Evolutionary conservation across 345 rosid genomes (phyloP), one percentile per base, ranked within the genome.

Genomic region (Ceriops tagal): DNA sequence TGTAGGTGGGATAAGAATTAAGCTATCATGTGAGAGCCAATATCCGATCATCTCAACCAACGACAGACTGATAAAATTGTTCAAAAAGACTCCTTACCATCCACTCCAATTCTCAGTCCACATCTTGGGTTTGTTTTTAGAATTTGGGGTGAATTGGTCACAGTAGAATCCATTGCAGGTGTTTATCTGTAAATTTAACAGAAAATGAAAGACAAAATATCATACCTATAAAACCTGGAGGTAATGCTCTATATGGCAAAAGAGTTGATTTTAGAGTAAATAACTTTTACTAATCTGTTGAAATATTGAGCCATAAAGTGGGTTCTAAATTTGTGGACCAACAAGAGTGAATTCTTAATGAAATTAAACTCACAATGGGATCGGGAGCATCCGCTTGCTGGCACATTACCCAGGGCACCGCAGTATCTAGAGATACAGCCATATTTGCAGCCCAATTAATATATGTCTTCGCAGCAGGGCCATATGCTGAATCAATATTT

Each of bases 21-120:
- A 34, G 37, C 37, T 34, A 34, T 34, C 37, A 34, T 7, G 9
- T 34, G 37, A 34, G 37, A 34, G 37, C 37, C 37, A 8, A 34
- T 8, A 34, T 34, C 8, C 6, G 1, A 34, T 34, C 37, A 34
- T 34, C 37, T 53, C 24, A n/a, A 8, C 21, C 27, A 8, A 13
- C 2, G 7, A 19, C 24, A n/a, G 24, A 53, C 24, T 21, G 26
- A n/a, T 53, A 53, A 53, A 34, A 71, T 64, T 46, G 19, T 58
- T 8, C 31, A 65, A 56, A 15, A 56, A 67, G 67, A 66, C 64
- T 58, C 19, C 82, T 62, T 78, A 93, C 98, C 97, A 93, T 82
- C 98, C 97, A 75, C 78, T 89, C 97, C 97, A 95, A 65, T 95
- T 89, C 84, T 95, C 99, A 0, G 97, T 95, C 99, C 97, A 95